A percentile compares a stretch with the other conserved stretches of the same genome.
Conservation (phyloP, 257 asterid species). For the Solanum pimpinellifolium region DNA sequence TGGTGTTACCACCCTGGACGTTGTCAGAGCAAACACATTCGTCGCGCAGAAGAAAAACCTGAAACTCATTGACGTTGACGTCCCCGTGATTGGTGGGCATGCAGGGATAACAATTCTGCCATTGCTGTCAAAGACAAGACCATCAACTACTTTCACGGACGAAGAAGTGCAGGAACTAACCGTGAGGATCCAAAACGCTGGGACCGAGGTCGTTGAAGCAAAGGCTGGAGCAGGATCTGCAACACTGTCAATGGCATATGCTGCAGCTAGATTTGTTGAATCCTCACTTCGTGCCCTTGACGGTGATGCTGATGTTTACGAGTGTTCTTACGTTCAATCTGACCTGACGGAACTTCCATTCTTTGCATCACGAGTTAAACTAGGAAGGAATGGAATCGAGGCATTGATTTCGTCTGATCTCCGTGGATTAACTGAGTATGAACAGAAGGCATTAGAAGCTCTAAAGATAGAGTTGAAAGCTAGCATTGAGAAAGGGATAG, state of each 20-base stretch:
- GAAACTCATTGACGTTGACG: conserved; percentile 7
- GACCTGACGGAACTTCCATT: conserved; percentile 10
- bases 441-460: conserved; percentile 4
- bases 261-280: conserved; percentile 10
- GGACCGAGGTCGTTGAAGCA: conserved; percentile 3
- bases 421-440: conserved; percentile 4
- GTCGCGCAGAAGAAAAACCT: background rate
- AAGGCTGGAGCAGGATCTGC: background rate
- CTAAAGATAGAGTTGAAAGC: conserved; percentile 5
- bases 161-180: conserved; percentile 6
- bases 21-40: conserved; percentile 8
- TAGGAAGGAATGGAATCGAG: conserved; percentile 9
- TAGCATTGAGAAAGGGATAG: conserved; percentile 7
- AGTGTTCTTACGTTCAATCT: conserved; percentile 7
- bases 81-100: conserved; percentile 11
- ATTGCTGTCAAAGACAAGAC: conserved; percentile 5
- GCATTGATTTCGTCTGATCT: conserved; percentile 6
- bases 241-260: conserved; percentile 10
- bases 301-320: conserved; percentile 10
- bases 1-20: conserved; percentile 10
- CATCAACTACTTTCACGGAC: conserved; percentile 1
- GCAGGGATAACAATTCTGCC: conserved; percentile 12
- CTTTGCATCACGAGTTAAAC: conserved; percentile 13
- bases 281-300: conserved; percentile 11
- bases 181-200: conserved; percentile 10